phyloP scores from a whole-genome alignment of 495 filamentous ascomycete genomes.

The Paragyromitra xinjiangensis region DNA sequence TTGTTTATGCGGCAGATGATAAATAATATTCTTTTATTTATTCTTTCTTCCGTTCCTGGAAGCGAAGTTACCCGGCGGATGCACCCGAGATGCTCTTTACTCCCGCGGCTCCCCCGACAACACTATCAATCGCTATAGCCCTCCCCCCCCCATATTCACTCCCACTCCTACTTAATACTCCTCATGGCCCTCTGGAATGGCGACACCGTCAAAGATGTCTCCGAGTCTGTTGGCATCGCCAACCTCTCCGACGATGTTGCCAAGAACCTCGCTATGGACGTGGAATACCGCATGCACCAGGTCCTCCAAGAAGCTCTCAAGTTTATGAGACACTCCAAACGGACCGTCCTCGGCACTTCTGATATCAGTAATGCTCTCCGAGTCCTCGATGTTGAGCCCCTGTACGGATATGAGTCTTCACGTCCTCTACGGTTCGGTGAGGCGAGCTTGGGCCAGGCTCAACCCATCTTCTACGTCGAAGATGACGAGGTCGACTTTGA shows the following conservation, averaged over 20 bases:
- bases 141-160: background rate
- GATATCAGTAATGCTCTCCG: slow-evolving; percentile 84
- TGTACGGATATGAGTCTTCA: slow-evolving; percentile 93
- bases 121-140: background rate
- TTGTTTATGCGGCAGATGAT: slow-evolving; percentile 33
- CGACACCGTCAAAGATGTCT: slow-evolving; percentile 92
- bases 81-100: background rate
- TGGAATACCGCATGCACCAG: slow-evolving; percentile 91
- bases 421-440: slow-evolving; percentile 89
- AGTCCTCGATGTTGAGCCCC: slow-evolving; percentile 88
- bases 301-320: slow-evolving; percentile 92
- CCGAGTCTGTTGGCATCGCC: slow-evolving; percentile 89
- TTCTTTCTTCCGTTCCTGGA: too few relatives aligned
- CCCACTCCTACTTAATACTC: background rate
- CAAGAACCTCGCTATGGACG: slow-evolving; percentile 85
- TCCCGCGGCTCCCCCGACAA: background rate
- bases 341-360: slow-evolving; percentile 82
- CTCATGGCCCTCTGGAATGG: slow-evolving; percentile 80
- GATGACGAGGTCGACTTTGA: slow-evolving; percentile 99
- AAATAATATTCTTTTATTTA: too few relatives aligned
- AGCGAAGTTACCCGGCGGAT: slow-evolving; percentile 28
- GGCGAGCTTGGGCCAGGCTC: slow-evolving; percentile 90
- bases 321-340: slow-evolving; percentile 88
- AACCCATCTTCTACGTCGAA: slow-evolving; percentile 95
- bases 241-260: slow-evolving; percentile 81